Conservation (phyloP, 148 eudicot species). For the Oxyria digyna region DNA sequence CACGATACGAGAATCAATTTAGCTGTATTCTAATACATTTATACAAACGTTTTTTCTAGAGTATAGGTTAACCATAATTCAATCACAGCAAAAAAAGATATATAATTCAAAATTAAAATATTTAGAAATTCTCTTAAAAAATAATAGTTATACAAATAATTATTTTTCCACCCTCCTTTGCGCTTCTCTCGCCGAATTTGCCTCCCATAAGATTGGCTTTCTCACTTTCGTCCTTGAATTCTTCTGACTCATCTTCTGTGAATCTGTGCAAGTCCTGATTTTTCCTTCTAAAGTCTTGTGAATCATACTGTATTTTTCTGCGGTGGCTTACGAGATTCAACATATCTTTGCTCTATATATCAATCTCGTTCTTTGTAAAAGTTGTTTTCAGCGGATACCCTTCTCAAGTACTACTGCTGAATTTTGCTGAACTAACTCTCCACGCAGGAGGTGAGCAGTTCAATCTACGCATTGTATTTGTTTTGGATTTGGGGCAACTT, state of each 20-base stretch:
- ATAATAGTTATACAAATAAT: not conserved
- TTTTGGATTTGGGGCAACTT: not conserved
- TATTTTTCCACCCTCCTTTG: not conserved
- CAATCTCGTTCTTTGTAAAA: not conserved
- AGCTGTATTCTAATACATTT: no score
- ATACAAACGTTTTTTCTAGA: no score
- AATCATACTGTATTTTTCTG: not conserved
- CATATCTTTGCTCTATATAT: not conserved
- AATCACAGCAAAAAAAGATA: no score
- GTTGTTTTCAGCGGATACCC: not conserved
- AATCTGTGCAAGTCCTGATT: not conserved
- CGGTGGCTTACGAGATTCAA: not conserved
- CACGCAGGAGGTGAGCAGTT: not conserved
- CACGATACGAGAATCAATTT: no score
- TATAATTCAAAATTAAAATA: no score
- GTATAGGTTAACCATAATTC: no score
- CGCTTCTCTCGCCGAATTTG: constrained; percentile 4
- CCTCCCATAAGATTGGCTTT: not conserved
- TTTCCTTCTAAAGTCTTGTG: not conserved
- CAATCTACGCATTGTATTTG: not conserved
- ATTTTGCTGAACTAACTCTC: not conserved
- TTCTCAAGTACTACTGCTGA: not conserved
- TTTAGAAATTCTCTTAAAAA: no score
- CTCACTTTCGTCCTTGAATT: not conserved
- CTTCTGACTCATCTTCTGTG: not conserved